Percentiles rank a stretch among this genome's conserved stretches.
Conservation (phyloP, 176 grass and related monocot species). For the Cenchrus fungigraminus region DNA sequence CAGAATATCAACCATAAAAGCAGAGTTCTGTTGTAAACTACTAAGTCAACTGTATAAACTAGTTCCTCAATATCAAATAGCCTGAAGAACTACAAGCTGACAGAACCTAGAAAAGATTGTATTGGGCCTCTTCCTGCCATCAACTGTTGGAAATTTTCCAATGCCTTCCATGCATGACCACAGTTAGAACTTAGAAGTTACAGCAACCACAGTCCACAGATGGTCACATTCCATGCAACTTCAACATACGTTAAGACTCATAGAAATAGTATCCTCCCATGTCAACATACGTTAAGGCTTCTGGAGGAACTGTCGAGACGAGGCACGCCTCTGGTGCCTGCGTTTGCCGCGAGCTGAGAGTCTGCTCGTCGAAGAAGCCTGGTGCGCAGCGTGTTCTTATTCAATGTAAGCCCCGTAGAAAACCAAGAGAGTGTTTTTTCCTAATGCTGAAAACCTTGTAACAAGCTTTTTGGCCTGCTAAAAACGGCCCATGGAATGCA, state of each 20-base stretch:
- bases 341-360: too few relatives aligned
- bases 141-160: slow-evolving; percentile 44
- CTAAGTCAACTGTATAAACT: slow-evolving; percentile 39
- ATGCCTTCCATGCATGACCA: slow-evolving; percentile 34
- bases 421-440: too few relatives aligned
- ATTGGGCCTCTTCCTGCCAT: slow-evolving; percentile 46
- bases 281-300: too few relatives aligned
- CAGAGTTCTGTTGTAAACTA: slow-evolving; percentile 42
- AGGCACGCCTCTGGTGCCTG: too few relatives aligned
- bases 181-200: slow-evolving; percentile 30
- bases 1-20: slow-evolving; percentile 56
- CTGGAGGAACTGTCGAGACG: too few relatives aligned
- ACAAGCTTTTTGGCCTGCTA: too few relatives aligned
- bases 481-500: too few relatives aligned
- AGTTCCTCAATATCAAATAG: slow-evolving; percentile 41
- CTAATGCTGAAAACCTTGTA: too few relatives aligned
- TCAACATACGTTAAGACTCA: slow-evolving; percentile 26
- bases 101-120: slow-evolving; percentile 44
- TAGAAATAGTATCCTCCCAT: slow-evolving; percentile 24
- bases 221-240: slow-evolving; percentile 51
- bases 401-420: too few relatives aligned
- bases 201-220: slow-evolving; percentile 4
- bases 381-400: too few relatives aligned
- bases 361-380: too few relatives aligned
- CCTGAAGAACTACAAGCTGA: slow-evolving; percentile 50